These are phyloP conservation scores for Trichophyton schoenleinii DNA, from an alignment of 2,329 filamentous ascomycete genomes.

Conservation along the genomic window DNA sequence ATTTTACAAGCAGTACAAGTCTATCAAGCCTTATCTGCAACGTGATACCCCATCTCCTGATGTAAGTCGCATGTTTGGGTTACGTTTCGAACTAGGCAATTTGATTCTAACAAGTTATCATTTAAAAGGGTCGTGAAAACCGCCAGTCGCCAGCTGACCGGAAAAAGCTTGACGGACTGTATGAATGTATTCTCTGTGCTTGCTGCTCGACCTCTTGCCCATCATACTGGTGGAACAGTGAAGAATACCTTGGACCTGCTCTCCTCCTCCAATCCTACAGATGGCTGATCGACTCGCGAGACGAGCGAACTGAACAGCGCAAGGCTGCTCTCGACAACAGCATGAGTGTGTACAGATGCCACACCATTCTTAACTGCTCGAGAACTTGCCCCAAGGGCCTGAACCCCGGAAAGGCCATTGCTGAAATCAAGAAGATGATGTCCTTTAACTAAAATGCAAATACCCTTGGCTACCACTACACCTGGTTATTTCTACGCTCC, in stretches of 20 bases:
- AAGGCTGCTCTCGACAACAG: slow-evolving; percentile 91
- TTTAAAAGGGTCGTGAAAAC: slow-evolving; percentile 68
- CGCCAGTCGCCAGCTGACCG: slow-evolving; percentile 84
- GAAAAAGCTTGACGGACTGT: slow-evolving; percentile 91
- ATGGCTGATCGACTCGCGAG: slow-evolving; percentile 90
- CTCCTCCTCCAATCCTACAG: slow-evolving; percentile 96
- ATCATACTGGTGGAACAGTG: slow-evolving; percentile 99
- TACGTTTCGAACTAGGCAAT: too few relatives aligned
- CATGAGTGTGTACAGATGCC: slow-evolving; percentile 97
- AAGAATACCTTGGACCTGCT: slow-evolving; percentile 95
- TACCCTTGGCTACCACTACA: not conserved
- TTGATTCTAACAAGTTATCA: not conserved
- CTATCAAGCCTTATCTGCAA: slow-evolving; percentile 97
- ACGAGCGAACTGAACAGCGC: slow-evolving; percentile 77
- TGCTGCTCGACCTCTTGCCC: slow-evolving; percentile 99
- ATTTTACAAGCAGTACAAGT: slow-evolving; percentile 99
- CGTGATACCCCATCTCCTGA: slow-evolving; percentile 71
- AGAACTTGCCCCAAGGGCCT: slow-evolving; percentile 95
- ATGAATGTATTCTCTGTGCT: slow-evolving; percentile 98
- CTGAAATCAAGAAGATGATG: slow-evolving; percentile 98
- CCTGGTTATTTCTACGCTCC: not conserved
- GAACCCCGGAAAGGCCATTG: slow-evolving; percentile 90
- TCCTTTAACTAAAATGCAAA: slow-evolving; percentile 29
- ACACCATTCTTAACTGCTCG: slow-evolving; percentile 98
- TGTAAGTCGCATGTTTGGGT: slow-evolving; percentile 42